Percentiles rank a stretch among this genome's conserved stretches.
These are phyloP conservation scores for Inonotus obliquus DNA, from an alignment of 1,284 basidiomycete genomes.

Conservation along the genomic window DNA sequence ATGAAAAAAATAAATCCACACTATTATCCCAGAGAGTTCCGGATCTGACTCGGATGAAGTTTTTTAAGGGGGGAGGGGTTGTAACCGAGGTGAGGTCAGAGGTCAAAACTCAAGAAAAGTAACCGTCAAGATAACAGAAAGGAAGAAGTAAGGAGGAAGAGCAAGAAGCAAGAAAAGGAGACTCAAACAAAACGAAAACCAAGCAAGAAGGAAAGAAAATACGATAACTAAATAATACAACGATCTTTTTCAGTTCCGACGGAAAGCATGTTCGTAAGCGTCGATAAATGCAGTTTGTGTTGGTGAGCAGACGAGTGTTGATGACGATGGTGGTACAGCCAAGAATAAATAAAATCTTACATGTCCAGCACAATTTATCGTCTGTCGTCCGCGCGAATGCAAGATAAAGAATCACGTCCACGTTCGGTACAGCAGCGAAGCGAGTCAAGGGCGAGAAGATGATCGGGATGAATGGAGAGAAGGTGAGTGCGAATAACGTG, in stretches of 20 bases:
- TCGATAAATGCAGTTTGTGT: neutral
- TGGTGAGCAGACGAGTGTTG: neutral
- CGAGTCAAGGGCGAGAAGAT: neutral
- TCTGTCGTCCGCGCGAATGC: neutral
- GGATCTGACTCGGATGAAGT: conserved; percentile 1
- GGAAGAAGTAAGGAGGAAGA: neutral
- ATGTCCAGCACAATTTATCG: neutral
- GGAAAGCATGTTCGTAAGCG: neutral
- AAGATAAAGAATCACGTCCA: neutral
- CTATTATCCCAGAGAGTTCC: conserved; percentile 3
- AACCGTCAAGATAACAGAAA: neutral
- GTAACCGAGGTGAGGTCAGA: neutral
- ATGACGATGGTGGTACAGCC: conserved; percentile 1
- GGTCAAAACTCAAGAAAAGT: neutral
- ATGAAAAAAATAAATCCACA: neutral
- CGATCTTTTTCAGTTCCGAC: neutral
- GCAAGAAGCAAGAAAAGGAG: neutral
- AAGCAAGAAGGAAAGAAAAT: neutral
- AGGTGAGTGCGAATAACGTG: neutral
- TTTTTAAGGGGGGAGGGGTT: conserved; percentile 3
- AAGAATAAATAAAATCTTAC: conserved; percentile 2
- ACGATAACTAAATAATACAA: conserved; percentile 13
- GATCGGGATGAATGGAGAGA: neutral
- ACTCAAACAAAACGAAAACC: neutral
- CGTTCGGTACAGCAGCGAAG: neutral